Evolutionary conservation across 371 early-diverging fungal genomes (phyloP).

Genomic region (Parasitella parasitica): DNA sequence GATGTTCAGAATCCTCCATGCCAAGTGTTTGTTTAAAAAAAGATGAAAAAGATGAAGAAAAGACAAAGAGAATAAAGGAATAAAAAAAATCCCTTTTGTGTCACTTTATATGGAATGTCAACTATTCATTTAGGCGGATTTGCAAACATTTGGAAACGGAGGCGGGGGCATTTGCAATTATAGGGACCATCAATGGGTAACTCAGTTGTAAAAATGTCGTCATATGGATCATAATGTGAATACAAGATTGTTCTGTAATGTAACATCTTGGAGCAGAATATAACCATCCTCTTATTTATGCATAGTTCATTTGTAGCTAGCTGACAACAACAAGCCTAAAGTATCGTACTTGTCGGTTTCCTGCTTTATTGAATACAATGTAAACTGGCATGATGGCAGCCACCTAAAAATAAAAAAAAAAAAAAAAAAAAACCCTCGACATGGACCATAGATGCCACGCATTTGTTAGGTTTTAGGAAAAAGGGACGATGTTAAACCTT

Average conservation of each 20-base stretch:
- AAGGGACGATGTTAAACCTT: too few species aligned
- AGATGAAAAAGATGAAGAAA: not conserved
- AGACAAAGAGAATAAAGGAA: not conserved
- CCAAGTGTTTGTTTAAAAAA: not conserved
- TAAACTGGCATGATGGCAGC: not conserved
- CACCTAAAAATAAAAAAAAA: not conserved
- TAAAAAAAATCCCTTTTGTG: not conserved
- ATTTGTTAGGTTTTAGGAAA: too few species aligned
- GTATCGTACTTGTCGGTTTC: too few species aligned
- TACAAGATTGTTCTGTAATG: too few species aligned
- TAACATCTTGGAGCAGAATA: too few species aligned
- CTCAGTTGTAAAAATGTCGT: not conserved
- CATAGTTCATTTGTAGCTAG: too few species aligned
- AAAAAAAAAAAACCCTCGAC: too few species aligned
- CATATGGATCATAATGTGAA: not conserved
- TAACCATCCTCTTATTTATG: too few species aligned
- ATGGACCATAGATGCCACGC: too few species aligned
- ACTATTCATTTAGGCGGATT: not conserved
- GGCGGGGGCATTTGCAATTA: not conserved
- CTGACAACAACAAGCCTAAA: too few species aligned
- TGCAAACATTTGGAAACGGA: not conserved
- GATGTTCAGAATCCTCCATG: conserved; percentile 9
- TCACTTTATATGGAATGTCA: conserved; percentile 11
- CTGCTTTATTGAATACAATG: too few species aligned
- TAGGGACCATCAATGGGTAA: not conserved